Evolutionary conservation across 202 grass and related monocot genomes (phyloP), one percentile per base, ranked within the genome.

Genomic region (Carex sylvatica): DNA sequence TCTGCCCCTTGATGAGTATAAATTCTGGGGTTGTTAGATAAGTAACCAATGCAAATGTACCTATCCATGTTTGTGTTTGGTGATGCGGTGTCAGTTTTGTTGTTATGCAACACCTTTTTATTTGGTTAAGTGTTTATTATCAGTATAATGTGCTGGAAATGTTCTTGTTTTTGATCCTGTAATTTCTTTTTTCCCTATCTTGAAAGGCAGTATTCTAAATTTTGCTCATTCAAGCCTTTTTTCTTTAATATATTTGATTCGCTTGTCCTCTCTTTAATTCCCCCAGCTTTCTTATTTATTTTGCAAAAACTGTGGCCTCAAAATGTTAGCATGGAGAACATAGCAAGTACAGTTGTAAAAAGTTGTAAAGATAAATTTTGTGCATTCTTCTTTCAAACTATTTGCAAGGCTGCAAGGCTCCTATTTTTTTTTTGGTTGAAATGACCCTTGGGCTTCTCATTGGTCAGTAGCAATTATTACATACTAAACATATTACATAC

Each of bases 1-100:
- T 79, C 86, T 53, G 61, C 52, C 10, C 87, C 77, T 18, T 18
- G 83, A 65, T 89, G 83, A 83, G 80, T n/a, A 38, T 18, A 59
- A 59, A 9, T 38, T 26, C 19, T 13, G 1, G 4, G 2, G 30
- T 58, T 1, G 26, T n/a, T 58, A 38, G 18, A n/a, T 20, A 22
- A 77, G 28, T 16, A 77, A 36, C 35, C 8, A 56, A 38, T 70
- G 23, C 20, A 80, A 60, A 46, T 68, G 60, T 54, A 55, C 49
- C 23, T 82, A 67, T 59, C 16, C 14, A 2, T 53, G 70, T 7
- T 53, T 58, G 4, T 13, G 52, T 77, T 56, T 33, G 51, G 51
- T 76, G 26, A 76, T 33, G 8, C 38, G 9, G 35, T 65, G n/a
- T 64, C 44, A 81, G 60, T 81, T 65, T 30, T 66, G 9, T 35